Evolutionary conservation across 2,329 filamentous ascomycete genomes (phyloP).

Genomic region (Colletotrichum abscissum): DNA sequence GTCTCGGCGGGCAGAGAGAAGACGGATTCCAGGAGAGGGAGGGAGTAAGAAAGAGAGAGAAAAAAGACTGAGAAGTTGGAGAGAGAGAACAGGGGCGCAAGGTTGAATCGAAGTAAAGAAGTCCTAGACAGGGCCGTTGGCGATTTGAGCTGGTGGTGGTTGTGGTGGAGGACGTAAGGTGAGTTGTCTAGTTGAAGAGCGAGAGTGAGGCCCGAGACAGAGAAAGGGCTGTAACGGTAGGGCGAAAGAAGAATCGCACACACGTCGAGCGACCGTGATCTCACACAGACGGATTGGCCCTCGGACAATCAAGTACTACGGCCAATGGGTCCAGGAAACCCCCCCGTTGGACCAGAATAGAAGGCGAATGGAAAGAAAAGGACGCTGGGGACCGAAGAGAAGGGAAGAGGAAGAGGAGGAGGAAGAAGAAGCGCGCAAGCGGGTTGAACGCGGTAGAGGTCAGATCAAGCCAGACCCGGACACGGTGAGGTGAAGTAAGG

Average conservation of each 20-base stretch:
- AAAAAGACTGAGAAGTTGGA: neutral
- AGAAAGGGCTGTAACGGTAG: neutral
- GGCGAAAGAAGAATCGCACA: slow-evolving; percentile 4
- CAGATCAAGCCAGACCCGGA: neutral
- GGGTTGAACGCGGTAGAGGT: slow-evolving; percentile 2
- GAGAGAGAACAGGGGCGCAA: neutral
- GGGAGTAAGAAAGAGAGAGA: neutral
- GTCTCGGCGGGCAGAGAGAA: neutral
- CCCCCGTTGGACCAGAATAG: slow-evolving; percentile 15
- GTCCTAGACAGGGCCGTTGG: neutral
- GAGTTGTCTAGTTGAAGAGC: neutral
- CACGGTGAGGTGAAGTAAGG: neutral
- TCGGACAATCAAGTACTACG: slow-evolving; percentile 1
- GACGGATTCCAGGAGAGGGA: neutral
- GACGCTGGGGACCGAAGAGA: slow-evolving; percentile 26
- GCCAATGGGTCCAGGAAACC: slow-evolving; percentile 4
- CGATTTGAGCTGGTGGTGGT: neutral
- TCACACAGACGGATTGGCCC: neutral
- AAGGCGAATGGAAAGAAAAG: slow-evolving; percentile 18
- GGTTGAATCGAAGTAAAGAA: neutral
- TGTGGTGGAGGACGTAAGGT: neutral
- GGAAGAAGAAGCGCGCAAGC: slow-evolving; percentile 26
- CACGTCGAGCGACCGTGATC: neutral
- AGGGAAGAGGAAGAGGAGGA: slow-evolving; percentile 3
- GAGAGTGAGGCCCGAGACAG: slow-evolving; percentile 8